Conservation (phyloP, 2,329 filamentous ascomycete species). For the Pseudogymnoascus sp. region DNA sequence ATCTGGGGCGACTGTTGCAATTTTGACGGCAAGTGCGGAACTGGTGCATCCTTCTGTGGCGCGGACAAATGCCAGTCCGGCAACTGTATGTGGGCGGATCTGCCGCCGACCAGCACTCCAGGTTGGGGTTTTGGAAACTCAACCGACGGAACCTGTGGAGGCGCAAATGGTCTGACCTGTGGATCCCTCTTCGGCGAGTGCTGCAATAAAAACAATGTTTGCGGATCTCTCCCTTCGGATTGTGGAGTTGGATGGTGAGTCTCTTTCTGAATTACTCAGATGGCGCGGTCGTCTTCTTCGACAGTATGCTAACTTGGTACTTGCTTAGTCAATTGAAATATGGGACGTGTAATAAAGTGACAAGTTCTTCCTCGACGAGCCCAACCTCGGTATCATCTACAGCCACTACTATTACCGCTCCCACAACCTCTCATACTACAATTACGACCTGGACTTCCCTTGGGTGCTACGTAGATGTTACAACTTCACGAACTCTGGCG, state of each 20-base stretch:
- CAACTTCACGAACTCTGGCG: neutral
- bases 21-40: slow-evolving; percentile 22
- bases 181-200: neutral
- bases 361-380: neutral
- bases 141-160: slow-evolving; percentile 25
- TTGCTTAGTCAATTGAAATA: neutral
- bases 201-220: neutral
- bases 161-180: slow-evolving; percentile 17
- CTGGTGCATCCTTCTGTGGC: slow-evolving; percentile 21
- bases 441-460: neutral
- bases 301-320: neutral
- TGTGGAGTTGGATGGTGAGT: slow-evolving; percentile 3
- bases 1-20: slow-evolving; percentile 29
- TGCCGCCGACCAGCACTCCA: slow-evolving; percentile 24
- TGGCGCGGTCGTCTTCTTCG: neutral
- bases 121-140: slow-evolving; percentile 21
- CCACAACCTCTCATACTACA: neutral
- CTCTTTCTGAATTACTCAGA: neutral
- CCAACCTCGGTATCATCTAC: no score
- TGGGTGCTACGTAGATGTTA: neutral
- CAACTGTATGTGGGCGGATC: slow-evolving; percentile 18
- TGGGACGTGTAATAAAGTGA: neutral
- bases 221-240: slow-evolving; percentile 1
- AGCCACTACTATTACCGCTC: neutral
- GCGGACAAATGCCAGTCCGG: slow-evolving; percentile 15